These are phyloP conservation scores for Helicocarpus griseus DNA, from an alignment of 2,329 filamentous ascomycete species.

Conservation along the genomic window DNA sequence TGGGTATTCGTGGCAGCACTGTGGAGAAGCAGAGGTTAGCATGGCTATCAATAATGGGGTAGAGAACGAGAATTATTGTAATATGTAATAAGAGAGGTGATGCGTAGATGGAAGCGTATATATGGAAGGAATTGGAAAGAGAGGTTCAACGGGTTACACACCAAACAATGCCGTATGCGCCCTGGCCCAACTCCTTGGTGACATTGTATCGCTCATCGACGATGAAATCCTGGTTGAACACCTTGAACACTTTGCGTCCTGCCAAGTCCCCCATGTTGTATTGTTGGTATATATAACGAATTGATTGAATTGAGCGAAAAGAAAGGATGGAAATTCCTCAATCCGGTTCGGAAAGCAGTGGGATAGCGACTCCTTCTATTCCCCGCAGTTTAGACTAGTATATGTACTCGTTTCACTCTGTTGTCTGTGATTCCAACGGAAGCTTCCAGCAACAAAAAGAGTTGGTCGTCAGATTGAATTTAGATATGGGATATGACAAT, in stretches of 20 bases:
- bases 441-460: background rate
- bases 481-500: background rate
- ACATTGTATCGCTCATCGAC: conserved; percentile 98
- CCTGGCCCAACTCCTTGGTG: conserved; percentile 96
- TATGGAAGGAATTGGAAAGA: background rate
- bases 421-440: background rate
- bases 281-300: background rate
- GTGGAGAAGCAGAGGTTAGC: conserved; percentile 10
- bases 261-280: conserved; percentile 48
- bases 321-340: background rate
- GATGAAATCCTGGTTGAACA: conserved; percentile 99
- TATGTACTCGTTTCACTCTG: no score
- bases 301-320: background rate
- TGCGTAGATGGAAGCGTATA: no score
- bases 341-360: no score
- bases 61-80: no score
- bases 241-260: conserved; percentile 91
- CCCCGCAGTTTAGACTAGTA: background rate
- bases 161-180: conserved; percentile 98
- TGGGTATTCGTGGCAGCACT: conserved; percentile 89
- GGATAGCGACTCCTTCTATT: no score
- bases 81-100: background rate
- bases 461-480: background rate
- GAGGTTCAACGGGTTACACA: conserved; percentile 41
- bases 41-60: background rate